Evolutionary conservation across 1,284 basidiomycete species (phyloP), one percentile per base, ranked within the genome.

Genomic region (Pseudozyma hubeiensis): DNA sequence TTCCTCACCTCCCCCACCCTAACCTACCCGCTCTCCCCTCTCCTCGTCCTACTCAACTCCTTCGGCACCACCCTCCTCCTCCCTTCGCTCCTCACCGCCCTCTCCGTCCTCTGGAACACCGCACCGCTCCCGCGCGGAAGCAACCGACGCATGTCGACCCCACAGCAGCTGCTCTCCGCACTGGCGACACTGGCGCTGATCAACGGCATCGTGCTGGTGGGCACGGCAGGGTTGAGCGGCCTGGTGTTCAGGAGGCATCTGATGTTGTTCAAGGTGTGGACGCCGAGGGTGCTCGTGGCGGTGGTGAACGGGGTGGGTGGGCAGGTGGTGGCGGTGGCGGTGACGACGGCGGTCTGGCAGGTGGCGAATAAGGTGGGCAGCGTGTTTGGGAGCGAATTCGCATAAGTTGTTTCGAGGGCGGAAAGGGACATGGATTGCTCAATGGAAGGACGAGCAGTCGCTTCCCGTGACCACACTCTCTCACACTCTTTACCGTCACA

Each of bases 241-340:
- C 90, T 93, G 5, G 84, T 90, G 6, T 87, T 98, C 57, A 85
- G 94, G 60, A 85, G 96, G 43, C 97, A 99, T 85, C 85, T 99
- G 75, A 98, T 99, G 95, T 94, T 98, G 39, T 99, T 96, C 94
- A 98, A 98, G 86, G 91, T 97, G 6, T 99, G 98, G 83, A 94
- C 94, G 33, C 97, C 97, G 53, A 87, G 95, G 64, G 96, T 95
- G 83, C 95, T 97, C 91, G 84, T 89, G 14, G 91, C 89, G 0
- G 91, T 88, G 0, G 81, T 87, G 4, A 83, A 82, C 13, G 72
- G 87, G 33, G 58, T 89, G 7, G 71, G 85, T 0, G 85, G 87
- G 6, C 87, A 89, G 76, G 13, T 87, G 2, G 84, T 83, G 6
- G 57, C 87, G 10, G 52, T 88, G 9, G 24, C 87, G 10, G 79